Evolutionary conservation across 345 rosid genomes (phyloP).

Genomic region (Litchi chinensis): DNA sequence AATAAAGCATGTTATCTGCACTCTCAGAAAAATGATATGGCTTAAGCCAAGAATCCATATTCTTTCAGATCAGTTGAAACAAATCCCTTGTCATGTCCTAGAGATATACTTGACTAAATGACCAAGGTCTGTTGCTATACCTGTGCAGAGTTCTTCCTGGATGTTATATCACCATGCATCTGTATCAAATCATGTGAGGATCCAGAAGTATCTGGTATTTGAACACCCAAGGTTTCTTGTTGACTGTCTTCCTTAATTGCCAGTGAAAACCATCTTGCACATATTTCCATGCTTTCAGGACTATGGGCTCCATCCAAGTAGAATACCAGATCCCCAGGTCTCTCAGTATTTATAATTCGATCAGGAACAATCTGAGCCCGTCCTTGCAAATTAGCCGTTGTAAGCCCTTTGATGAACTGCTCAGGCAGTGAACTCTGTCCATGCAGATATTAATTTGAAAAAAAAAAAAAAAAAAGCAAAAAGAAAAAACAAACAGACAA

Average conservation of each 20-base stretch:
- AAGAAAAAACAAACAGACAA: neutral
- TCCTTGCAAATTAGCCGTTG: conserved; percentile 85
- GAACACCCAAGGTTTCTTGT: conserved; percentile 32
- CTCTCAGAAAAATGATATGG: neutral
- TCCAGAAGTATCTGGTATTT: conserved; percentile 35
- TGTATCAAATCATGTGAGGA: conserved; percentile 35
- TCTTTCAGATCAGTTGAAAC: neutral
- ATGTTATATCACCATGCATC: conserved; percentile 22
- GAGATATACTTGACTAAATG: neutral
- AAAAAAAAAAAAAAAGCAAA: neutral
- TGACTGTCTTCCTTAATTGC: conserved; percentile 56
- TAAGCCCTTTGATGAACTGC: conserved; percentile 79
- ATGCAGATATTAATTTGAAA: conserved; percentile 10
- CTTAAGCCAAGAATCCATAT: neutral
- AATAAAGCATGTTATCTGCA: neutral
- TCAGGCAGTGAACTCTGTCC: conserved; percentile 74
- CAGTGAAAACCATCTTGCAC: conserved; percentile 83
- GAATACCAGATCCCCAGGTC: conserved; percentile 66
- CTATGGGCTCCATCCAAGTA: conserved; percentile 97
- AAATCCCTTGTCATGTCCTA: neutral
- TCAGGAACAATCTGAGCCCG: conserved; percentile 91
- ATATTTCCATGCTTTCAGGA: conserved; percentile 94
- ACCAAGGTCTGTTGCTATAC: conserved; percentile 31
- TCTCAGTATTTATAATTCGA: conserved; percentile 43
- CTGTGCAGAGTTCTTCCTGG: conserved; percentile 55